A percentile compares a stretch with the other conserved stretches of the same genome.
phyloP scores from a whole-genome alignment of 768 basidiomycete genomes.

The Auricularia cornea region DNA sequence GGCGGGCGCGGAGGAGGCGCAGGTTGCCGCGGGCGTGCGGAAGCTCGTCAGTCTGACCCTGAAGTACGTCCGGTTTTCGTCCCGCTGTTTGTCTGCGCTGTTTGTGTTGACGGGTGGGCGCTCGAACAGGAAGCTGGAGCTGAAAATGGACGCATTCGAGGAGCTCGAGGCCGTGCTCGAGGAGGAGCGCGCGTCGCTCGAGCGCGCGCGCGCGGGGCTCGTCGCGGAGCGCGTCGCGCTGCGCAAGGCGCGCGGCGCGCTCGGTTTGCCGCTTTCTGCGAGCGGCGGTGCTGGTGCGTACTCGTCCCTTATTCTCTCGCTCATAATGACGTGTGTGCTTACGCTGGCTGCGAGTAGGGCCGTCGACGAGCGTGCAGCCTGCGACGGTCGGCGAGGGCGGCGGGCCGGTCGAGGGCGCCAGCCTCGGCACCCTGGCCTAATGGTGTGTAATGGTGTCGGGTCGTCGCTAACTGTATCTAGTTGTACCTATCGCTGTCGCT shows the following conservation, averaged over 20 bases:
- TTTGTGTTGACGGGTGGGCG: conserved; percentile 33
- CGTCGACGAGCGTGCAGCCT: too few species aligned
- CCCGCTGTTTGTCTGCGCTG: background rate
- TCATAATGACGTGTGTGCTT: too few species aligned
- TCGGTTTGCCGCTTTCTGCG: background rate
- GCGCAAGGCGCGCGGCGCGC: background rate
- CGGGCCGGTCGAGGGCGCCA: too few species aligned
- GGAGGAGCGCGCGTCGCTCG: conserved; percentile 77
- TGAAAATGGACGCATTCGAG: conserved; percentile 94
- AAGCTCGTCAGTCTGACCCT: conserved; percentile 56
- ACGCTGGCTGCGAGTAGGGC: too few species aligned
- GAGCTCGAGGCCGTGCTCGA: conserved; percentile 88
- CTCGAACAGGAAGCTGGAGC: conserved; percentile 60
- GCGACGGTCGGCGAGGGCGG: too few species aligned
- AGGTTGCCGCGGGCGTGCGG: conserved; percentile 71
- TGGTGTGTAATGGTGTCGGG: too few species aligned
- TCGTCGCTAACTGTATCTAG: too few species aligned
- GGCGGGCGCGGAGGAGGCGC: conserved; percentile 72
- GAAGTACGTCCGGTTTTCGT: conserved; percentile 59
- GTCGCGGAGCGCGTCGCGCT: conserved; percentile 61
- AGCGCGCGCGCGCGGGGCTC: conserved; percentile 71
- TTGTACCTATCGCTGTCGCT: too few species aligned
- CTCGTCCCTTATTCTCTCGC: too few species aligned
- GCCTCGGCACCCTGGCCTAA: too few species aligned
- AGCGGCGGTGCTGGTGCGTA: too few species aligned